phyloP scores from a whole-genome alignment of 441 rosid species.

The Flueggea neowawraea region DNA sequence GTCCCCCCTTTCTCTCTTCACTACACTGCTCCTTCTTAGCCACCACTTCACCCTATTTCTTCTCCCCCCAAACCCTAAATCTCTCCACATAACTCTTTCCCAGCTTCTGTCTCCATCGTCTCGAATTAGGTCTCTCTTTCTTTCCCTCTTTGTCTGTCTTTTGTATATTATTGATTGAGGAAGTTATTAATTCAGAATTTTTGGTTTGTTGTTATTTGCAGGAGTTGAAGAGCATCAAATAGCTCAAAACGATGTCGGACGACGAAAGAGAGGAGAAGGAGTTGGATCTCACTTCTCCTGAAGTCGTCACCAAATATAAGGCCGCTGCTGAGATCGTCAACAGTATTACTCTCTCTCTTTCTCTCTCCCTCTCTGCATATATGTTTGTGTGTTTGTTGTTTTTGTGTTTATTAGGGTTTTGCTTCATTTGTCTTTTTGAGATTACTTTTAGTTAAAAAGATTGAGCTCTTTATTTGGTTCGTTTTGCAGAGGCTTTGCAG shows the following conservation, averaged over 20 bases:
- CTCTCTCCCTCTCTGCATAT: background rate
- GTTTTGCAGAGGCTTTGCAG: constrained; percentile 63
- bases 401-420: background rate
- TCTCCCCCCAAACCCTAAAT: background rate
- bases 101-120: constrained; percentile 2
- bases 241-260: constrained; percentile 69
- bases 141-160: background rate
- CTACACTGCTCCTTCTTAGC: constrained; percentile 27
- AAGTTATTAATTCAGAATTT: no score
- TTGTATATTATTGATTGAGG: no score
- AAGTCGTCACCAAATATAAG: constrained; percentile 94
- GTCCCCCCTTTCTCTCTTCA: background rate
- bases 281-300: constrained; percentile 86
- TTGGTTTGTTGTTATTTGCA: no score
- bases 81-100: no score
- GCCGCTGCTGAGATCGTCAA: constrained; percentile 95
- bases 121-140: constrained; percentile 1
- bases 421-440: background rate
- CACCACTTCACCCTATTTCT: background rate
- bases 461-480: no score
- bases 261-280: constrained; percentile 98
- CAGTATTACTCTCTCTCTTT: constrained; percentile 39
- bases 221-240: no score
- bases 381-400: background rate
- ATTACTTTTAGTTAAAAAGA: no score